Percentiles rank a stretch among this genome's conserved stretches.
These are phyloP conservation scores for Bromus sterilis DNA, from an alignment of 176 grass and related monocot genomes.

Conservation along the genomic window DNA sequence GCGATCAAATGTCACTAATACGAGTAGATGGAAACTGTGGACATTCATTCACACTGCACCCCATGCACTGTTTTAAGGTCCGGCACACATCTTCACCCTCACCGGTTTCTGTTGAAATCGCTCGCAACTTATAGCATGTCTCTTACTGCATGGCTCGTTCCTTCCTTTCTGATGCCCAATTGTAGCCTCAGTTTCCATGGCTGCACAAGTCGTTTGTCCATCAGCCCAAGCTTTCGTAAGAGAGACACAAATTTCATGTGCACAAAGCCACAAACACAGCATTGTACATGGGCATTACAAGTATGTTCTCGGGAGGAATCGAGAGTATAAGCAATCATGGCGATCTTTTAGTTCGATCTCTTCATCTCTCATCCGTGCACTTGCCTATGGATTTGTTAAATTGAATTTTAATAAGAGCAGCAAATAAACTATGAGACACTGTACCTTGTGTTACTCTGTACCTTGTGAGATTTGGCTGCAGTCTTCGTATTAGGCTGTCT, in stretches of 20 bases:
- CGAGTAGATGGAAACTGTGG: no score
- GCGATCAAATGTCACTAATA: no score
- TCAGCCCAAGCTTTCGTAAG: neutral
- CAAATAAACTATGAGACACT: neutral
- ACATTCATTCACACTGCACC: no score
- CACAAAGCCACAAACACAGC: neutral
- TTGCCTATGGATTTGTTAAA: conserved; percentile 18
- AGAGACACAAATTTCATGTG: neutral
- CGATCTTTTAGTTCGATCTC: conserved; percentile 32
- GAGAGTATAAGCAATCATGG: conserved; percentile 30
- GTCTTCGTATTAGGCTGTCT: conserved; percentile 38
- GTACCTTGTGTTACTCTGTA: neutral
- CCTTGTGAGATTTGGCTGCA: conserved; percentile 14
- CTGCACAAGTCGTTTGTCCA: conserved; percentile 21
- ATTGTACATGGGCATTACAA: conserved; percentile 11
- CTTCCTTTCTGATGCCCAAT: neutral
- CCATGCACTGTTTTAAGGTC: no score
- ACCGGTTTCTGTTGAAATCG: conserved; percentile 5
- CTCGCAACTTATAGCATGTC: conserved; percentile 9
- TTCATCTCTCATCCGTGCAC: conserved; percentile 18
- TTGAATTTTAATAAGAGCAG: neutral
- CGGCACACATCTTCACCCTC: neutral
- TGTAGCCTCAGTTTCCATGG: conserved; percentile 7
- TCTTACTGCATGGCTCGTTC: conserved; percentile 38
- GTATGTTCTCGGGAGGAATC: conserved; percentile 21